These are phyloP conservation scores for Gossypium aridum DNA, from an alignment of 441 rosid species.

Conservation along the genomic window DNA sequence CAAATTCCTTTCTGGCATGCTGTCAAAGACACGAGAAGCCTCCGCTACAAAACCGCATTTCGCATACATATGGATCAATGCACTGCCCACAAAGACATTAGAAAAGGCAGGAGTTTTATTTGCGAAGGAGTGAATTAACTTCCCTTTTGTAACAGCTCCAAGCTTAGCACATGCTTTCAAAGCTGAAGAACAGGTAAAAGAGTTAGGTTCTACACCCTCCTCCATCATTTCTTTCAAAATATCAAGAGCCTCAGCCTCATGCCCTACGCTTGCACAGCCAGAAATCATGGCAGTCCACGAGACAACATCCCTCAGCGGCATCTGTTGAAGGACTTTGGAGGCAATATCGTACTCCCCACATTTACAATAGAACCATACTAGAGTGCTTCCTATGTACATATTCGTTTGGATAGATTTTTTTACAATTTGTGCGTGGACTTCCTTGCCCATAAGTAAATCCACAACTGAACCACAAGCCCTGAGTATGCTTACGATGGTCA, in stretches of 20 bases:
- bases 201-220: slow-evolving; percentile 82
- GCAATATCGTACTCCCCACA: slow-evolving; percentile 53
- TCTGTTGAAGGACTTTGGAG: slow-evolving; percentile 54
- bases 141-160: slow-evolving; percentile 50
- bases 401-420: slow-evolving; percentile 46
- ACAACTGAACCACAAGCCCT: slow-evolving; percentile 70
- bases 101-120: slow-evolving; percentile 52
- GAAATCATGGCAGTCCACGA: slow-evolving; percentile 94
- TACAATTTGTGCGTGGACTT: slow-evolving; percentile 70
- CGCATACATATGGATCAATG: slow-evolving; percentile 77
- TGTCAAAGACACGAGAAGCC: slow-evolving; percentile 62
- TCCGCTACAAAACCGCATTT: slow-evolving; percentile 68
- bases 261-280: slow-evolving; percentile 63
- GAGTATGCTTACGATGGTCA: slow-evolving; percentile 70
- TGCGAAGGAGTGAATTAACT: slow-evolving; percentile 62
- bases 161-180: slow-evolving; percentile 79
- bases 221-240: slow-evolving; percentile 78
- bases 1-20: slow-evolving; percentile 64
- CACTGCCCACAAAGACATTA: slow-evolving; percentile 71
- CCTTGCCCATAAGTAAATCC: slow-evolving; percentile 52
- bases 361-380: slow-evolving; percentile 87
- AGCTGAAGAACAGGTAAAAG: slow-evolving; percentile 66
- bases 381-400: slow-evolving; percentile 56
- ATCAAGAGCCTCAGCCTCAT: slow-evolving; percentile 60
- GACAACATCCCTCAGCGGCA: slow-evolving; percentile 71